Evolutionary conservation across 148 eudicot genomes (phyloP).

Genomic region (Chenopodium quinoa): DNA sequence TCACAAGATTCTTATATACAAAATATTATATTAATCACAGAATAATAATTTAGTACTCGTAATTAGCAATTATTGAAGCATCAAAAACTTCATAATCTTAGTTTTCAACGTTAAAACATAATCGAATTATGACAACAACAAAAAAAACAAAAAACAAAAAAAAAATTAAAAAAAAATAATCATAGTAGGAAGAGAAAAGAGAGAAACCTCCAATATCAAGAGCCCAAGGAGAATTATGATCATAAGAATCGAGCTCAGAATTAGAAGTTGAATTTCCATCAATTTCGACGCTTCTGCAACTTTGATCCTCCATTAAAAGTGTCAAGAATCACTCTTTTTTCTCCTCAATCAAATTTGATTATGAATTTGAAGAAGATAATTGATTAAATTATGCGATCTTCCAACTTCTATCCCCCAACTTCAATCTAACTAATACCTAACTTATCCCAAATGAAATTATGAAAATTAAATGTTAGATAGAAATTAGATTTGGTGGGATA

Average conservation of each 20-base stretch:
- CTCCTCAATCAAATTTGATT: not conserved
- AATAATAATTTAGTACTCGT: not conserved
- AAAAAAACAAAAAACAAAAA: not conserved
- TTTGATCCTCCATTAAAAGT: constrained; percentile 21
- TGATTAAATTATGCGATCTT: not conserved
- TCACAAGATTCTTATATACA: not conserved
- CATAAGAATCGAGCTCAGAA: constrained; percentile 24
- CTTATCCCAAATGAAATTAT: not conserved
- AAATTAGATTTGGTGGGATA: too few species aligned
- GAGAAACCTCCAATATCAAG: constrained; percentile 89
- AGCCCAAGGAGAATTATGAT: constrained; percentile 55
- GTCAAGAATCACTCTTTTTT: not conserved
- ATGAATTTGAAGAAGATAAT: not conserved
- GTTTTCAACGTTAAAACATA: not conserved
- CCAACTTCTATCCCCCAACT: not conserved
- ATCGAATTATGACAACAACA: not conserved
- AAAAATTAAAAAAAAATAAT: not conserved
- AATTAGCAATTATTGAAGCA: not conserved
- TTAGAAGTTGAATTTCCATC: constrained; percentile 11
- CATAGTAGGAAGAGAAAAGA: not conserved
- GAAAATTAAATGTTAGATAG: too few species aligned
- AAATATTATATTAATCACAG: not conserved
- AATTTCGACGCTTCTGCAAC: not conserved
- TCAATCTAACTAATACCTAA: not conserved
- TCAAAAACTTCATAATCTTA: not conserved